phyloP scores from a whole-genome alignment of 2,329 filamentous ascomycete species.

The Cladobotryum protrusum region DNA sequence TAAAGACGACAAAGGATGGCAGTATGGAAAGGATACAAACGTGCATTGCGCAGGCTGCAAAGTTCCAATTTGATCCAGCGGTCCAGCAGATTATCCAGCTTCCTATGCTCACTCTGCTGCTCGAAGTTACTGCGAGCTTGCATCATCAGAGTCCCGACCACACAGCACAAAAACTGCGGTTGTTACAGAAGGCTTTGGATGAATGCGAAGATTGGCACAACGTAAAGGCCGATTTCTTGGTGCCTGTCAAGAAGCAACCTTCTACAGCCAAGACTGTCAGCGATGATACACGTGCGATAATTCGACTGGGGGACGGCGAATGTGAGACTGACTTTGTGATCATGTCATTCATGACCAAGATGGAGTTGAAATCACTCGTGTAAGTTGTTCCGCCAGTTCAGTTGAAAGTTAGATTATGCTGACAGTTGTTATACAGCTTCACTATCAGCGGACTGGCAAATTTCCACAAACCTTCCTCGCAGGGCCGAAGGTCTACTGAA shows the following conservation, averaged over 20 bases:
- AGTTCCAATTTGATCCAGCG: slow-evolving; percentile 61
- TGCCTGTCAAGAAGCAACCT: slow-evolving; percentile 50
- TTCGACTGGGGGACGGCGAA: slow-evolving; percentile 41
- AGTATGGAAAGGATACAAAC: slow-evolving; percentile 64
- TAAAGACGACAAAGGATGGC: slow-evolving; percentile 59
- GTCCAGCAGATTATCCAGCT: slow-evolving; percentile 59
- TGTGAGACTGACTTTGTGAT: slow-evolving; percentile 49
- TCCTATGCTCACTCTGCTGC: slow-evolving; percentile 56
- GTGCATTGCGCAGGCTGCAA: slow-evolving; percentile 67
- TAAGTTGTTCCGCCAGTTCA: slow-evolving; percentile 28
- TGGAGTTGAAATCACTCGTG: slow-evolving; percentile 51
- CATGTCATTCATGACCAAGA: slow-evolving; percentile 54
- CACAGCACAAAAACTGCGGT: slow-evolving; percentile 53
- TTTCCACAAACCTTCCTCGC: slow-evolving; percentile 31
- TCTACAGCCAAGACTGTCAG: slow-evolving; percentile 47
- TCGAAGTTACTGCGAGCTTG: slow-evolving; percentile 66
- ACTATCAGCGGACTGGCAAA: slow-evolving; percentile 48
- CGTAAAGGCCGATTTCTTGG: slow-evolving; percentile 41
- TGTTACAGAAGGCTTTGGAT: slow-evolving; percentile 58
- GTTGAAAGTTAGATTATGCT: background rate
- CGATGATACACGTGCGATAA: slow-evolving; percentile 48
- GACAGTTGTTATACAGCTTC: slow-evolving; percentile 34
- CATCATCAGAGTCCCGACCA: slow-evolving; percentile 54
- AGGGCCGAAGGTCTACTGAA: slow-evolving; percentile 29
- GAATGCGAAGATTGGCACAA: slow-evolving; percentile 45